Base-by-base conservation (phyloP, 192 early-diverging fungal species). In the Coemansia aciculifera region DNA sequence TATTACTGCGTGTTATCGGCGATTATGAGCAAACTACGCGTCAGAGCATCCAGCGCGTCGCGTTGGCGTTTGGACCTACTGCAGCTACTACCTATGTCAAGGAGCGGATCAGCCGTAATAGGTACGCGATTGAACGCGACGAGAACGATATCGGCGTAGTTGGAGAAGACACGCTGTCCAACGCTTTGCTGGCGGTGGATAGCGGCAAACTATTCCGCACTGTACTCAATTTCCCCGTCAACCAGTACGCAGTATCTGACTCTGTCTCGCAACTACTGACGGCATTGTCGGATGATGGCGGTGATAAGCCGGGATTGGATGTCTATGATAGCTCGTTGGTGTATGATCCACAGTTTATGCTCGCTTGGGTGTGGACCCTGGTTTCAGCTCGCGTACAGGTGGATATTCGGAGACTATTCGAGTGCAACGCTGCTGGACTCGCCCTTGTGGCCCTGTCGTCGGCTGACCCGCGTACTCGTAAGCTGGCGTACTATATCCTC, bases 121-220 rank as follows among this genome's bases (percentile, higher is more conserved):
- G 63, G 19, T 84, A 79, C 37, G 21, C 71, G 34, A 76, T 84
- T 13, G 68, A 75, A 40, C 73, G 81, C 34, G 66, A 75, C 31
- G 81, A 78, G 38, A 83, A 83, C 57, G 69, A 69, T 9, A 46
- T 83, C 3, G 81, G 81, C 49, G 64, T 69, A 23, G 64, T 83
- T 10, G 57, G 59, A 48, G 69, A 68, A 3, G 81, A 83, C 36
- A 66, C 63, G 2, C 21, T 83, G 15, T 63, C 69, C 1, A 57
- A 59, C n/a, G 81, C 75, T 8, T 21, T 83, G 31, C 63, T 62
- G 2, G 36, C 63, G 0, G 52, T 83, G 4, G 81, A 83, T 27
- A 40, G 42, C 13, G 34, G 49, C 9, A 66, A 67, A 27, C 64
- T 83, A 54, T 64, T 67, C 51, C 69, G 69, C 63, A 67, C 76